These are phyloP conservation scores for Cercospora canescens DNA, from an alignment of 2,329 filamentous ascomycete species.

Conservation along the genomic window DNA sequence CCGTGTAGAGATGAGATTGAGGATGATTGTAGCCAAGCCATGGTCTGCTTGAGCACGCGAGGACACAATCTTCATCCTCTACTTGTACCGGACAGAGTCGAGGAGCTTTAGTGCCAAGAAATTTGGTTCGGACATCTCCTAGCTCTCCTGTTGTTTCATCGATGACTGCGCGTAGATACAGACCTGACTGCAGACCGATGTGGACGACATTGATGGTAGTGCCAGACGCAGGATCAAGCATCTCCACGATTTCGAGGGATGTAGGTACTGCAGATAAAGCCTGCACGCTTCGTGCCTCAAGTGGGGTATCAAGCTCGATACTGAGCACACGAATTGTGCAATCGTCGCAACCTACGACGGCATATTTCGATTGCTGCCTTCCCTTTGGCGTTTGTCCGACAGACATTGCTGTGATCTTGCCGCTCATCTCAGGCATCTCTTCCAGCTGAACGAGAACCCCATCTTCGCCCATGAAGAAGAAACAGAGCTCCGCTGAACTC, in stretches of 20 bases:
- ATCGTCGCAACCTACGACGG: conserved; percentile 96
- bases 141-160: conserved; percentile 95
- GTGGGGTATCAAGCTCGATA: conserved; percentile 65
- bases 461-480: conserved; percentile 95
- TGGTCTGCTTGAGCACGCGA: conserved; percentile 89
- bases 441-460: conserved; percentile 75
- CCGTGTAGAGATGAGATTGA: conserved; percentile 82
- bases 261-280: conserved; percentile 88
- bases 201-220: conserved; percentile 90
- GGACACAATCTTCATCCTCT: conserved; percentile 71
- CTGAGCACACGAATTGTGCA: conserved; percentile 79
- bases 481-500: conserved; percentile 94
- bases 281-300: conserved; percentile 93
- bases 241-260: conserved; percentile 85
- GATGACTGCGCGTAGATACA: conserved; percentile 91
- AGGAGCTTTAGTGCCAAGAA: conserved; percentile 86
- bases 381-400: conserved; percentile 91
- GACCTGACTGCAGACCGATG: conserved; percentile 91
- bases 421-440: conserved; percentile 91
- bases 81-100: conserved; percentile 90
- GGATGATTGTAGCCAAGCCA: conserved; percentile 94
- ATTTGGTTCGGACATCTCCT: conserved; percentile 91
- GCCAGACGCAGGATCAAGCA: conserved; percentile 89
- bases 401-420: conserved; percentile 92
- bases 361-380: conserved; percentile 81